phyloP scores from a whole-genome alignment of 2,329 filamentous ascomycete species.

The Pestalotiopsis sp. region DNA sequence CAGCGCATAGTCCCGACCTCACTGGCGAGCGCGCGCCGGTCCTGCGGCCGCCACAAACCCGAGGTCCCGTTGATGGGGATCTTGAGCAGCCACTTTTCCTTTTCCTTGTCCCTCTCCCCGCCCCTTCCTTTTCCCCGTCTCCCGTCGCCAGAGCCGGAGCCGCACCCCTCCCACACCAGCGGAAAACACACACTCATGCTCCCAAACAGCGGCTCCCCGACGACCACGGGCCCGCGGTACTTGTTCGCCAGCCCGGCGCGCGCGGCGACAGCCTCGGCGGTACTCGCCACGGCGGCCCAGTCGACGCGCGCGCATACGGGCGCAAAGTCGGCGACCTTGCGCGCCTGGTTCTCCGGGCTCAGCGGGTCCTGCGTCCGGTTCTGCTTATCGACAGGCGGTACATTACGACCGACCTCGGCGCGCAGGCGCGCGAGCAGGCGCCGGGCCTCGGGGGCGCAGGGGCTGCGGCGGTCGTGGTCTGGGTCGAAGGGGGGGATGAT shows the following conservation, averaged over 20 bases:
- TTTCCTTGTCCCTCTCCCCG: not conserved
- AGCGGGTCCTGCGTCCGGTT: not conserved
- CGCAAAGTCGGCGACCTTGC: not conserved
- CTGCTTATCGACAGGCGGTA: not conserved
- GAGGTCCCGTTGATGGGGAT: conserved; percentile 23
- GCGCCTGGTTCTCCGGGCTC: not conserved
- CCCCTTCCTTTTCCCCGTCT: not conserved
- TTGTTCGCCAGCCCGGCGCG: not conserved
- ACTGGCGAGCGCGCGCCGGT: conserved; percentile 21
- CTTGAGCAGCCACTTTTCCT: conserved; percentile 25
- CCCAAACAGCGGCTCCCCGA: not conserved
- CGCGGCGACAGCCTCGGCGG: not conserved
- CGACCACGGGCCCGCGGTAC: not conserved
- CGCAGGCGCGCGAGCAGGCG: not conserved
- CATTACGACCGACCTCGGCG: not conserved
- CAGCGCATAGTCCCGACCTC: conserved; percentile 20
- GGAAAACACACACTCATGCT: not conserved
- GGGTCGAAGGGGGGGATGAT: not conserved
- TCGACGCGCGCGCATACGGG: not conserved
- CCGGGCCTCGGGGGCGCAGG: not conserved
- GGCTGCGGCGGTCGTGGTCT: not conserved
- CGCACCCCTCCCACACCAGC: not conserved
- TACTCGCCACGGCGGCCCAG: not conserved
- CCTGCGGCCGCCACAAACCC: conserved; percentile 22
- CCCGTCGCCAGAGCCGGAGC: not conserved